Conservation (phyloP, 306 rosid genomes). For the Dalbergia oliveri region DNA sequence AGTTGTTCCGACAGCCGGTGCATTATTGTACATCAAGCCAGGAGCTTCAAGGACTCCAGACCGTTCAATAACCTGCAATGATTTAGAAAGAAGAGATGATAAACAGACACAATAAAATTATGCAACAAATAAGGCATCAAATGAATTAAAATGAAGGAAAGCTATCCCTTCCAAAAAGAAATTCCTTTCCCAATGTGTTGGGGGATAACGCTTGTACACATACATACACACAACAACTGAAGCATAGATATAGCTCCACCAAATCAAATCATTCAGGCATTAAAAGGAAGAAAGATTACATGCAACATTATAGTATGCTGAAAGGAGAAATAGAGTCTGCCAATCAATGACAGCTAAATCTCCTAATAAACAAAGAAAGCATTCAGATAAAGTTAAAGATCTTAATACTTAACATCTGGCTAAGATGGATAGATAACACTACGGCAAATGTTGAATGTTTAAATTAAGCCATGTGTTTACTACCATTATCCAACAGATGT, state of each 20-base stretch:
- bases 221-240: constrained; percentile 11
- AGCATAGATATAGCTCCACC: constrained; percentile 14
- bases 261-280: constrained; percentile 33
- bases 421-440: background rate
- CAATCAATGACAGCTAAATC: constrained; percentile 23
- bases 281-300: constrained; percentile 34
- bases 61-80: constrained; percentile 79
- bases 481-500: background rate
- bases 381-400: constrained; percentile 27
- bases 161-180: constrained; percentile 12
- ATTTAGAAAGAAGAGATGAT: constrained; percentile 19
- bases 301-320: constrained; percentile 12
- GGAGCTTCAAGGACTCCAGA: constrained; percentile 79
- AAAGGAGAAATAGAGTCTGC: constrained; percentile 20
- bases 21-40: constrained; percentile 58
- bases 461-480: background rate
- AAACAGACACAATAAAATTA: constrained; percentile 9
- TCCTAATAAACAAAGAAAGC: constrained; percentile 1
- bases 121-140: constrained; percentile 10
- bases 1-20: constrained; percentile 77
- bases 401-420: background rate
- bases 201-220: constrained; percentile 2
- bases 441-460: background rate
- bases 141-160: constrained; percentile 35
- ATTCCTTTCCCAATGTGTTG: background rate